Base-by-base conservation (phyloP, 1,139 yeast genomes). In the Maudiozyma humilis region DNA sequence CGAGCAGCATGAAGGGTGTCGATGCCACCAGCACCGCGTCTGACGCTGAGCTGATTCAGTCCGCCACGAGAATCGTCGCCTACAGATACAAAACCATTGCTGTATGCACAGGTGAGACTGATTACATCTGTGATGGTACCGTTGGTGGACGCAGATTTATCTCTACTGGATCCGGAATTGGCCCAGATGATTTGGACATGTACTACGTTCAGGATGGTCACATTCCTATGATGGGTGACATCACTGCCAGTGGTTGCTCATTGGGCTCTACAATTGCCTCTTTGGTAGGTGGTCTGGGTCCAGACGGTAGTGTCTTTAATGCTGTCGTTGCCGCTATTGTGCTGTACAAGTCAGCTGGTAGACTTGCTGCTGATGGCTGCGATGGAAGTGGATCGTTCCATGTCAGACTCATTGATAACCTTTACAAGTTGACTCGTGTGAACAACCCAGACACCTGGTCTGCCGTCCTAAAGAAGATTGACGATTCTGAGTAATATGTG, bases 161-260 rank as follows among this genome's bases (percentile, higher is more conserved):
- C 27, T 45, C 54, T 2, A 27, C 33, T 2, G 60, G 60, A 5
- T 48, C 57, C 1, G 32, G 40, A 5, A 54, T 50, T 33, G 38
- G 44, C 12, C 41, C 56, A 14, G 50, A 63, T 3, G 62, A 60
- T 59, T 60, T 8, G 48, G 60, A 8, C 60, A 60, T 3, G 52
- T 65, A 15, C 56, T 56, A 56, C 8, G 52, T 63, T 2, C 61
- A 78, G 3, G 50, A 59, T 2, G 93, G 91, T 13, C 93, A 95
- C 0, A 74, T 79, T 51, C 64, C 68, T 16, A 57, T 80, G 37
- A 81, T 88, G 83, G 83, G 84, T 1, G 60, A 68, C 13, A 75
- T 88, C n/a, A 88, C 96, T 0, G 96, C 95, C 0, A 73, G 93
- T 2, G 97, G 96, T 0, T 89, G 96, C 52, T 76, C 91, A 0